Evolutionary conservation across 2,329 filamentous ascomycete species (phyloP), one percentile per base, ranked within the genome.

Genomic region (Pyrenophora graminea): DNA sequence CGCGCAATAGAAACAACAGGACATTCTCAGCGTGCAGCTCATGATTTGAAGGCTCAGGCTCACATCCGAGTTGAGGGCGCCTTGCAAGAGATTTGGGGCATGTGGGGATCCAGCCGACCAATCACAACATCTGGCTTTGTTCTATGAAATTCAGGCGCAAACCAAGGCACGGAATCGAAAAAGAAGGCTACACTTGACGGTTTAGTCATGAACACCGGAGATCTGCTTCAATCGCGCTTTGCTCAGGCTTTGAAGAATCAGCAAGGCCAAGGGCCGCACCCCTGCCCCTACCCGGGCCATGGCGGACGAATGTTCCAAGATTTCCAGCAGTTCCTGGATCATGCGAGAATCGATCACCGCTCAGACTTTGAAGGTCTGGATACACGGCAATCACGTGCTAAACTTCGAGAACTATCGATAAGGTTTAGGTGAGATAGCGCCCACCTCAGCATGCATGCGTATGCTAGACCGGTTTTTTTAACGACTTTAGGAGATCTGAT

Each of bases 231-330:
- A 5, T 57, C 64, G 4, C 59, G 59, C 18, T 73, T 59, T 19
- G 58, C 66, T 8, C 56, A 59, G 17, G 62, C 62, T 1, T 48
- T 73, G 18, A 53, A 60, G 25, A 68, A 57, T 0, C 69, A 73
- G 58, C 37, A 23, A 53, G 56, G 18, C 45, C 53, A 17, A 41
- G 57, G 61, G 15, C 45, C 58, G 18, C 42, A 71, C 5, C 44
- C 59, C 1, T 74, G 70, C 53, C 70, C 71, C 1, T 72, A 65
- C 39, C 63, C 63, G 21, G 48, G 45, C 4, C 63, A 68, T 19
- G 47, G 61, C 7, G 64, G 63, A 1, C 56, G 64, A 1, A 63
- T 68, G 0, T 74, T 74, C 49, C 66, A 67, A 8, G 58, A 8
- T 27, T 15, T 63, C 1, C 59, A 66, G 10, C 63, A 68, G 25